Evolutionary conservation across 2,329 filamentous ascomycete genomes (phyloP).

Genomic region (Colletotrichum sp.): DNA sequence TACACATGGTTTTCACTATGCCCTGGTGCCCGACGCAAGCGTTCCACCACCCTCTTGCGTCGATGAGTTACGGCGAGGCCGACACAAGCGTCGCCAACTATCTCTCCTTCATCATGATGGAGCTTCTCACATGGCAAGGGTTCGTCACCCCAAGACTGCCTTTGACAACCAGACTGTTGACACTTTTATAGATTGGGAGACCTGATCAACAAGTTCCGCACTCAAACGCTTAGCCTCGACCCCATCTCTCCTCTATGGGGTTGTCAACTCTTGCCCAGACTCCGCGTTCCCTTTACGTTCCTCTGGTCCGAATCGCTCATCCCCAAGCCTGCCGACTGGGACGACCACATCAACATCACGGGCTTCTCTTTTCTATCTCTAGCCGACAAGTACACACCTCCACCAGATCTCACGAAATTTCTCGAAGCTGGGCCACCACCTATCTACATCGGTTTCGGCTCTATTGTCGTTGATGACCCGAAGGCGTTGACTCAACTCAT

Average conservation of each 20-base stretch:
- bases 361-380: slow-evolving; percentile 67
- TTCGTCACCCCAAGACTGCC: slow-evolving; percentile 14
- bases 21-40: slow-evolving; percentile 74
- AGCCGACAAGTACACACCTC: slow-evolving; percentile 57
- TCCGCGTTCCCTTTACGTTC: slow-evolving; percentile 72
- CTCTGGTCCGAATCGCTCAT: slow-evolving; percentile 73
- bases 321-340: slow-evolving; percentile 70
- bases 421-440: slow-evolving; percentile 62
- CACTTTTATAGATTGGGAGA: slow-evolving; percentile 59
- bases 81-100: slow-evolving; percentile 69
- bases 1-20: slow-evolving; percentile 66
- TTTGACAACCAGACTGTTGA: not conserved
- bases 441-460: slow-evolving; percentile 71
- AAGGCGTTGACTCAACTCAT: slow-evolving; percentile 62
- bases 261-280: slow-evolving; percentile 65
- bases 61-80: slow-evolving; percentile 61
- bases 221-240: slow-evolving; percentile 66
- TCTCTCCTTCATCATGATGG: slow-evolving; percentile 71
- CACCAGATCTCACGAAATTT: slow-evolving; percentile 58
- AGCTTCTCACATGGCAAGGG: slow-evolving; percentile 79
- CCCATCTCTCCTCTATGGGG: slow-evolving; percentile 70
- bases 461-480: slow-evolving; percentile 69
- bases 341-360: slow-evolving; percentile 60
- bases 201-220: slow-evolving; percentile 73
- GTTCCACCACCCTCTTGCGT: slow-evolving; percentile 72